Percentiles rank a stretch among this genome's conserved stretches.
Conservation (phyloP, 1,284 basidiomycete genomes). For the Serendipita sp. region DNA sequence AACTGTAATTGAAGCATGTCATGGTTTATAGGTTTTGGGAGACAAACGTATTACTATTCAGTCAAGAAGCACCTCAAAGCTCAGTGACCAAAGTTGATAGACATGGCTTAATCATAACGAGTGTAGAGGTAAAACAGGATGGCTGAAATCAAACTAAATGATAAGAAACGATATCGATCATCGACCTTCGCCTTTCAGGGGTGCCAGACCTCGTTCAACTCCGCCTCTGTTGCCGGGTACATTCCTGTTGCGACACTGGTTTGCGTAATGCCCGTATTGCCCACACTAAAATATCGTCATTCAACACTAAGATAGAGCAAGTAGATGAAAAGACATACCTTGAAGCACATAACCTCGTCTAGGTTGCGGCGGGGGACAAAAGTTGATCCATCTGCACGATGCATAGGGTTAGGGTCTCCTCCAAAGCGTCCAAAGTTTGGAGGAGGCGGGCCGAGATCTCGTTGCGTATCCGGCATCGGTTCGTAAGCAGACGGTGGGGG, state of each 20-base stretch:
- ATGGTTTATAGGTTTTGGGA: slow-evolving; percentile 52
- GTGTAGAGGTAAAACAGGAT: background rate
- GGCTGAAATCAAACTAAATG: background rate
- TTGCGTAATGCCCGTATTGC: slow-evolving; percentile 89
- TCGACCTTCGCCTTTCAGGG: background rate
- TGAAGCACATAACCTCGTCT: slow-evolving; percentile 82
- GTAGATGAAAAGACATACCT: slow-evolving; percentile 32
- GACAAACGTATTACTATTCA: slow-evolving; percentile 31
- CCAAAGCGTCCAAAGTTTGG: slow-evolving; percentile 79
- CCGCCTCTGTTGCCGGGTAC: slow-evolving; percentile 71
- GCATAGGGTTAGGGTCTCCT: slow-evolving; percentile 26
- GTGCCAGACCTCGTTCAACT: slow-evolving; percentile 28
- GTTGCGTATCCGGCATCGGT: slow-evolving; percentile 55
- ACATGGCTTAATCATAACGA: background rate
- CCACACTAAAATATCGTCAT: slow-evolving; percentile 43
- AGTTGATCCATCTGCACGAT: slow-evolving; percentile 8
- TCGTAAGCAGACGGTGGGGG: slow-evolving; percentile 67
- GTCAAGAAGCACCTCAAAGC: background rate
- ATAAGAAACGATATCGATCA: background rate
- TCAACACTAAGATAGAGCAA: slow-evolving; percentile 13
- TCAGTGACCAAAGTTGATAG: no score
- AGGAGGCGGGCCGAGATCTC: slow-evolving; percentile 80
- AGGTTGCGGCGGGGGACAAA: slow-evolving; percentile 49
- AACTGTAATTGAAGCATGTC: slow-evolving; percentile 28
- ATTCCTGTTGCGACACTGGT: slow-evolving; percentile 76